Conservation (phyloP, 208 protist species). For the Acanthamoeba lenticulata region DNA sequence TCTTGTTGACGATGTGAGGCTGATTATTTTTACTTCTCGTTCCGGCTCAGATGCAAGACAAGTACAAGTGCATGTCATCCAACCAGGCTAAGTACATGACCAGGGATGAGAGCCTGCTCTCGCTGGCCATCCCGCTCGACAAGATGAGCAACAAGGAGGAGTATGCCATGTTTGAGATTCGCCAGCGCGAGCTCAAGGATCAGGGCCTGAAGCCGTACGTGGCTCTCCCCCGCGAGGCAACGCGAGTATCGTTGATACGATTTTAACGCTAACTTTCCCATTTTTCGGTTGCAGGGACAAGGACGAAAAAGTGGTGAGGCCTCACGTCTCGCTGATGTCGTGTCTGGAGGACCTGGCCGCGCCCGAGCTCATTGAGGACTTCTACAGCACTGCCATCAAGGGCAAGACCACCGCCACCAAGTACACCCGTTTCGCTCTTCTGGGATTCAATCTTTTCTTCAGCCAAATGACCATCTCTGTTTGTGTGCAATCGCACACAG, state of each 20-base stretch:
- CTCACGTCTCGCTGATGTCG: constrained; percentile 71
- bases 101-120: constrained; percentile 90
- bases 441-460: too few relatives aligned
- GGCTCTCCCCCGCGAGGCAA: too few relatives aligned
- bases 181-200: constrained; percentile 76
- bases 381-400: constrained; percentile 75
- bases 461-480: background rate
- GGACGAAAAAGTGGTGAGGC: constrained; percentile 71
- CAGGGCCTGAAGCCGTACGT: constrained; percentile 41
- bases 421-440: constrained; percentile 57
- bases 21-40: background rate
- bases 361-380: constrained; percentile 75
- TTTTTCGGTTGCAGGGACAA: constrained; percentile 29
- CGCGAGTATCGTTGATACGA: too few relatives aligned
- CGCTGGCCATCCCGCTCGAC: constrained; percentile 91
- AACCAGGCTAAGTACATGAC: constrained; percentile 91
- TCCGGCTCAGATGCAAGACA: constrained; percentile 86
- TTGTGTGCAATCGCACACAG: constrained; percentile 16
- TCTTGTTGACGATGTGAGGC: too few relatives aligned
- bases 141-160: constrained; percentile 76
- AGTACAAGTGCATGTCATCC: constrained; percentile 90
- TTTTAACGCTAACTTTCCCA: too few relatives aligned
- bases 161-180: constrained; percentile 67
- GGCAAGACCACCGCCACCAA: constrained; percentile 76
- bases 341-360: constrained; percentile 72